Evolutionary conservation across 768 basidiomycete species (phyloP), one percentile per base, ranked within the genome.

Genomic region (Podaxis rugospora): DNA sequence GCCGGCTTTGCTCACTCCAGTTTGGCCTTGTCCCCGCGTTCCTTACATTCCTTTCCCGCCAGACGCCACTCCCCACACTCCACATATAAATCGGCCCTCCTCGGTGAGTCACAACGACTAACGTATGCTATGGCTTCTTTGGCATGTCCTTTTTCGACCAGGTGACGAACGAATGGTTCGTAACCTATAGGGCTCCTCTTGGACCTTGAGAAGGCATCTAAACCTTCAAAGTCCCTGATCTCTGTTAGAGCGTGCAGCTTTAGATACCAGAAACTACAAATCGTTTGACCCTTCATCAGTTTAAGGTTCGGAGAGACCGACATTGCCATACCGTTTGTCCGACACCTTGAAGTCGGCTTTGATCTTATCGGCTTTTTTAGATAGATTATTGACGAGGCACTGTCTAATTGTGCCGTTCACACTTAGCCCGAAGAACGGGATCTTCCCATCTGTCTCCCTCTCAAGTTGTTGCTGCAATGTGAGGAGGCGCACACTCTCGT

Each of bases 101-200:
- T 87, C 25, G 85, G 87, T 0, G 86, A 80, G 70, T 98, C 97
- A 67, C 96, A 98, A 28, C 87, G 85, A 1, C 87, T 73, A 21
- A 98, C 91, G 69, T 89, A 98, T 3, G 76, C 60, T 0, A 85
- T 76, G 2, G 93, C 97, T 69, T 96, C 90, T 68, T 84, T 91
- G 27, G 72, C 67, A 70, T 89, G 86, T 0, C 92, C 92, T 40
- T 86, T 84, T 53, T 85, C 80, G 28, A 92, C 83, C 39, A 97
- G 80, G 65, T 92, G 86, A 39, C 80, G 84, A 25, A 95, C 93
- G 70, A 94, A 94, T 0, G 89, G 82, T 69, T 98, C 95, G 68
- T 96, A 98, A 0, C 97, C 96, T 61, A 98, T 98, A 3, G 96
- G 95, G 71, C 90, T 93, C 65, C 93, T 84, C 73, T 85, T 95